These are phyloP conservation scores for Grifola frondosa DNA, from an alignment of 1,284 basidiomycete species.

Conservation along the genomic window DNA sequence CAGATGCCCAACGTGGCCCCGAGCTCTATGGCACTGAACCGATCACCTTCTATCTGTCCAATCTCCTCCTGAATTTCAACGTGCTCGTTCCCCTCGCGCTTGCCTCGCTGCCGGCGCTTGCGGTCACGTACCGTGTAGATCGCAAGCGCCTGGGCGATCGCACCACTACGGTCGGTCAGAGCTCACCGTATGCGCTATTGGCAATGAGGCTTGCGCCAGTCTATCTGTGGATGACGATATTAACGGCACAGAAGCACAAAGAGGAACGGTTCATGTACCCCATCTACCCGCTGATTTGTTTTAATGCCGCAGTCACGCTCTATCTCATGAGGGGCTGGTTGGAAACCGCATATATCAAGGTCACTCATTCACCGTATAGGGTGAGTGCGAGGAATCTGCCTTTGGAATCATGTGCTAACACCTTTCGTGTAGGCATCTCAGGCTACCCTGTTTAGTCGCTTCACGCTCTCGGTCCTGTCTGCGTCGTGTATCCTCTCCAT, in stretches of 20 bases:
- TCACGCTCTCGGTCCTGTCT: conserved; percentile 72
- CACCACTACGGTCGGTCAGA: conserved; percentile 55
- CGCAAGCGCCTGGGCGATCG: conserved; percentile 74
- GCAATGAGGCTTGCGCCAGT: conserved; percentile 78
- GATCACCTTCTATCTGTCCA: conserved; percentile 79
- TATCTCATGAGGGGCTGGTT: conserved; percentile 86
- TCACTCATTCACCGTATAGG: conserved; percentile 82
- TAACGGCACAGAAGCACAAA: conserved; percentile 88
- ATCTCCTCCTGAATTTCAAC: conserved; percentile 94
- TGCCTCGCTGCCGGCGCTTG: conserved; percentile 75
- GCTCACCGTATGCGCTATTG: conserved; percentile 78
- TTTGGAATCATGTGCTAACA: conserved; percentile 1
- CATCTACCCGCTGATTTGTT: conserved; percentile 87
- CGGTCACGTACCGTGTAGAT: conserved; percentile 76
- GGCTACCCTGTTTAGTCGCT: conserved; percentile 72
- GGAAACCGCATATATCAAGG: conserved; percentile 71
- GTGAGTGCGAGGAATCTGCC: conserved; percentile 43
- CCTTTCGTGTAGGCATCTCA: conserved; percentile 75
- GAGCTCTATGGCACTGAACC: conserved; percentile 94
- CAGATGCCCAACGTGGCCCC: conserved; percentile 75
- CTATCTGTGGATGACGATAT: conserved; percentile 85
- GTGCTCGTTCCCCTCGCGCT: conserved; percentile 80
- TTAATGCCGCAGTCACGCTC: conserved; percentile 88
- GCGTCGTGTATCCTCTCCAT: conserved; percentile 70
- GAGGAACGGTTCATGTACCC: conserved; percentile 99